phyloP scores from a whole-genome alignment of 306 rosid genomes.

The Medicago arabica region DNA sequence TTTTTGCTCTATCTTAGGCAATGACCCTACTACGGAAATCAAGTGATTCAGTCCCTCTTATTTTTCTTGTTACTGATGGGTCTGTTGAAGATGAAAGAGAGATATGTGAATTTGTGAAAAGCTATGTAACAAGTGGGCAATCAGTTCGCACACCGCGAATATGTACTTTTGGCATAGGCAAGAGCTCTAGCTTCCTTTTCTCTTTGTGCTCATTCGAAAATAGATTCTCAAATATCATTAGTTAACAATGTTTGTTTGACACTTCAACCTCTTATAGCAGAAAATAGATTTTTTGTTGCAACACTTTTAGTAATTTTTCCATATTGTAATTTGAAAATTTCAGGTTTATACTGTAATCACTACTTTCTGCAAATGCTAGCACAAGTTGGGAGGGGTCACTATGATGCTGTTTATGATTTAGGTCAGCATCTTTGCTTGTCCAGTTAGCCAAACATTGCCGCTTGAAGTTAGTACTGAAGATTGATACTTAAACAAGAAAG shows the following conservation, averaged over 20 bases:
- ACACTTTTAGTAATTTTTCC: constrained; percentile 13
- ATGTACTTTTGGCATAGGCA: constrained; percentile 93
- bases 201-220: constrained; percentile 29
- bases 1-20: constrained; percentile 67
- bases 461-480: constrained; percentile 20
- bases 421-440: constrained; percentile 54
- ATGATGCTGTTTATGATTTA: constrained; percentile 73
- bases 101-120: constrained; percentile 70
- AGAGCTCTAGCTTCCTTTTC: constrained; percentile 45
- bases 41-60: constrained; percentile 65
- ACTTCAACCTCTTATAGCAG: constrained; percentile 4
- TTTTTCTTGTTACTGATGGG: constrained; percentile 92
- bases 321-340: constrained; percentile 33
- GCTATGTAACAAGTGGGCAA: constrained; percentile 49
- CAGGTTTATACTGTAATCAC: constrained; percentile 89
- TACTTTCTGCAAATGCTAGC: constrained; percentile 94
- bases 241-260: constrained; percentile 30
- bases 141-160: constrained; percentile 66
- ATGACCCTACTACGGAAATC: constrained; percentile 69
- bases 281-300: constrained; percentile 17
- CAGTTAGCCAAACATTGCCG: not conserved
- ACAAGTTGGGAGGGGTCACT: constrained; percentile 74
- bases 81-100: constrained; percentile 87
- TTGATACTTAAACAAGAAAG: constrained; percentile 11
- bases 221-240: constrained; percentile 3